Conservation (phyloP, 176 grass and related monocot genomes). For the Phoenix roebelenii region DNA sequence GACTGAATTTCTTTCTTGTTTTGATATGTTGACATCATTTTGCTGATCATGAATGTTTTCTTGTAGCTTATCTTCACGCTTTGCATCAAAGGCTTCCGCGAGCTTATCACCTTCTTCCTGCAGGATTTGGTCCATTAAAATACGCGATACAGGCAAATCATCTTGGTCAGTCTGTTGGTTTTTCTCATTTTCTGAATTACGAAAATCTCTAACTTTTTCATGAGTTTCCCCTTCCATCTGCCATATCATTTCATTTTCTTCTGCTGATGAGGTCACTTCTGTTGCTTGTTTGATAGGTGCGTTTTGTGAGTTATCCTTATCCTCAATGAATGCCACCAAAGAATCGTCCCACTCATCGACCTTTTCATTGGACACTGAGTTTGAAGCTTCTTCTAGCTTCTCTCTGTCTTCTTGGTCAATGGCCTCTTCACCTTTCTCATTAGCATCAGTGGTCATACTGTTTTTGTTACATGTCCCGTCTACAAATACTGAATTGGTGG, state of each 20-base stretch:
- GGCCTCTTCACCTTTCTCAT: too few species aligned
- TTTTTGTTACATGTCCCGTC: neutral
- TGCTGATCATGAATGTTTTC: constrained; percentile 22
- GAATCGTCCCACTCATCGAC: too few species aligned
- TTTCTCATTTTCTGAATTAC: neutral
- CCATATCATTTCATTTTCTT: too few species aligned
- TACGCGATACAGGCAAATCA: constrained; percentile 46
- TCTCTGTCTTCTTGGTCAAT: too few species aligned
- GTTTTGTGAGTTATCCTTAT: constrained; percentile 24
- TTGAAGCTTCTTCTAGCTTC: too few species aligned
- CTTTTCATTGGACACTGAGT: too few species aligned
- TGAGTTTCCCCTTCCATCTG: neutral
- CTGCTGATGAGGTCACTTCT: neutral
- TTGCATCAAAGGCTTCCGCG: constrained; percentile 12
- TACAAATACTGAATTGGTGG: constrained; percentile 14
- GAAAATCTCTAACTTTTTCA: constrained; percentile 5
- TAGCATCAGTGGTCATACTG: too few species aligned
- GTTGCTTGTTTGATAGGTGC: constrained; percentile 9
- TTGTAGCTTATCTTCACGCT: constrained; percentile 31
- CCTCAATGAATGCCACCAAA: neutral
- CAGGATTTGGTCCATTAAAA: constrained; percentile 56
- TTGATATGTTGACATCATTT: constrained; percentile 1
- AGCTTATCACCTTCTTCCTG: constrained; percentile 27
- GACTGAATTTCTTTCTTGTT: constrained; percentile 29
- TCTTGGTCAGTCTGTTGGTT: constrained; percentile 33